Evolutionary conservation across 345 rosid genomes (phyloP).

Genomic region (Salix viminalis): DNA sequence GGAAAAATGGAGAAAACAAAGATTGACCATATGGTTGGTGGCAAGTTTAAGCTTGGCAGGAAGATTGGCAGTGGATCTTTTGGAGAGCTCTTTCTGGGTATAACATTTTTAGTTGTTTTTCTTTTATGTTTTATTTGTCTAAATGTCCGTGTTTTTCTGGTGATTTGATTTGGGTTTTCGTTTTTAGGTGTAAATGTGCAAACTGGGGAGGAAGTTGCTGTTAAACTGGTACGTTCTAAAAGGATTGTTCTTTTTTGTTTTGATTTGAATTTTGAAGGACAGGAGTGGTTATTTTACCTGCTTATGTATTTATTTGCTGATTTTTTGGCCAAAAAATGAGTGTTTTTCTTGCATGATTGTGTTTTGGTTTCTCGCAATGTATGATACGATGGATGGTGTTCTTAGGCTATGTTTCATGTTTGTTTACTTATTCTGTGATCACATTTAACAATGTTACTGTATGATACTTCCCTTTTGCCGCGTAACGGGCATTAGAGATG

Average conservation of each 20-base stretch:
- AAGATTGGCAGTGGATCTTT: conserved; percentile 98
- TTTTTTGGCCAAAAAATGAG: background rate
- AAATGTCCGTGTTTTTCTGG: conserved; percentile 7
- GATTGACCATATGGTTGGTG: conserved; percentile 69
- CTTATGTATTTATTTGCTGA: background rate
- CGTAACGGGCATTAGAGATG: background rate
- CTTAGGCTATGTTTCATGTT: background rate
- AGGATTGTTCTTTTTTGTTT: background rate
- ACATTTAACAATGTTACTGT: background rate
- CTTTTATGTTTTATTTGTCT: background rate
- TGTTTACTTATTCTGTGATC: background rate
- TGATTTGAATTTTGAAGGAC: conserved; percentile 1
- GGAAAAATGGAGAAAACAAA: conserved; percentile 25
- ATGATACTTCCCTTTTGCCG: background rate
- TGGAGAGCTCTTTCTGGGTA: conserved; percentile 88
- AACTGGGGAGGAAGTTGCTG: conserved; percentile 84
- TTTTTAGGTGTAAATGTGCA: conserved; percentile 63
- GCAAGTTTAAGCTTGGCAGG: conserved; percentile 87
- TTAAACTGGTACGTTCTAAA: conserved; percentile 56
- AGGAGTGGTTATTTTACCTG: background rate
- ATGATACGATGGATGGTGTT: background rate
- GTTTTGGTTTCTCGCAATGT: background rate
- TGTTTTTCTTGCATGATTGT: background rate
- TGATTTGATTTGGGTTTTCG: conserved; percentile 16
- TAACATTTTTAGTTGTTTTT: background rate